Evolutionary conservation across 257 asterid species (phyloP).

Genomic region (Scutellaria minor): DNA sequence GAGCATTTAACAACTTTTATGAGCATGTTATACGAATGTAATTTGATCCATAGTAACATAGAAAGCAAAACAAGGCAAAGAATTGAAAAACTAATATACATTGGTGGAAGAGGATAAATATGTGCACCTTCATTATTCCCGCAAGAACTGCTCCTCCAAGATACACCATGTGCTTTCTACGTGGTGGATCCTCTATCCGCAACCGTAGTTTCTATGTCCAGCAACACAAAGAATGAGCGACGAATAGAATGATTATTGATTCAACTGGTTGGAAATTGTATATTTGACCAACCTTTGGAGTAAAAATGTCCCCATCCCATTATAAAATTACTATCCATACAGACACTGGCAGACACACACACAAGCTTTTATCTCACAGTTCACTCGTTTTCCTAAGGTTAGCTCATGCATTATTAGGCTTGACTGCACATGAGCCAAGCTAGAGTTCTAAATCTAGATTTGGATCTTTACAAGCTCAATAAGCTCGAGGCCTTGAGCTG

Average conservation of each 20-base stretch:
- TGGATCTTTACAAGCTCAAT: too few species aligned
- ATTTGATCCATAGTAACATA: not conserved
- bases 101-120: constrained; percentile 26
- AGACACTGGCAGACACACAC: not conserved
- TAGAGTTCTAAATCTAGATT: too few species aligned
- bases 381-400: not conserved
- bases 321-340: not conserved
- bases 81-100: not conserved
- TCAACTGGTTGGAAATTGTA: not conserved
- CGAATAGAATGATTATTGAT: constrained; percentile 18
- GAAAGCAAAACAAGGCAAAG: not conserved
- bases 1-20: not conserved
- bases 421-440: too few species aligned
- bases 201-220: constrained; percentile 76
- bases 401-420: too few species aligned
- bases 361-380: not conserved
- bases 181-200: constrained; percentile 97
- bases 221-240: constrained; percentile 26
- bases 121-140: constrained; percentile 96
- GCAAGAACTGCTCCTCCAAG: constrained; percentile 99
- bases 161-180: constrained; percentile 98
- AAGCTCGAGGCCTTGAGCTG: too few species aligned
- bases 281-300: too few species aligned
- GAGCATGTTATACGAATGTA: not conserved
- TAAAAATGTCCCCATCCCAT: too few species aligned